Evolutionary conservation across 2,329 filamentous ascomycete species (phyloP).

Genomic region (Zopfia rhizophila): DNA sequence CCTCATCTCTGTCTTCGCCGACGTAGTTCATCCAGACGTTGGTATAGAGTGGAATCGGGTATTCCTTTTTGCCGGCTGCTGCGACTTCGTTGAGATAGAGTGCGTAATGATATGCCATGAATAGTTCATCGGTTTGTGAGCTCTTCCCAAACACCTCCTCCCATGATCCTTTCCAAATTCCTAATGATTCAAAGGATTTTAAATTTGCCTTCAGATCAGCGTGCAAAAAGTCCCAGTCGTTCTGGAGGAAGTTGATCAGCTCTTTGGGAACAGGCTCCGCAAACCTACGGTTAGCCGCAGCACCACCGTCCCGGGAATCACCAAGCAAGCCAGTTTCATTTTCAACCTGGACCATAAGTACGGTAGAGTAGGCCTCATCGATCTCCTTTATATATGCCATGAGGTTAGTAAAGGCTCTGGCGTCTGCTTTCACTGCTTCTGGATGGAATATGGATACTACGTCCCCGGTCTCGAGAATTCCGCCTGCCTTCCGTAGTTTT

Average conservation of each 20-base stretch:
- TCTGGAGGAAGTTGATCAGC: slow-evolving; percentile 41
- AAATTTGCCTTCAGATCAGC: slow-evolving; percentile 34
- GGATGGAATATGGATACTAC: slow-evolving; percentile 50
- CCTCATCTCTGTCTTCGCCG: slow-evolving; percentile 43
- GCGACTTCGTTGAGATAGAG: slow-evolving; percentile 53
- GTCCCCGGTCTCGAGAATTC: slow-evolving; percentile 40
- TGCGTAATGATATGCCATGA: slow-evolving; percentile 58
- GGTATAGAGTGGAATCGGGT: slow-evolving; percentile 53
- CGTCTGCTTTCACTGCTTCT: slow-evolving; percentile 44
- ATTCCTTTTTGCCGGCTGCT: slow-evolving; percentile 48
- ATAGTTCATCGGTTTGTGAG: slow-evolving; percentile 52
- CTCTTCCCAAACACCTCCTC: slow-evolving; percentile 49
- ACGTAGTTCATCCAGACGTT: slow-evolving; percentile 58
- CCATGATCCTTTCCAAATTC: slow-evolving; percentile 38
- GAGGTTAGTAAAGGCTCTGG: slow-evolving; percentile 47
- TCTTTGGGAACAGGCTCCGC: slow-evolving; percentile 41
- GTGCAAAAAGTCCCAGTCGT: no score
- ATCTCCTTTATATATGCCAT: slow-evolving; percentile 53
- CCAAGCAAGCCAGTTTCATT: slow-evolving; percentile 64
- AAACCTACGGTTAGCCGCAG: slow-evolving; percentile 54
- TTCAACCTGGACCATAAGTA: slow-evolving; percentile 66
- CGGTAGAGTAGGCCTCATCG: slow-evolving; percentile 58
- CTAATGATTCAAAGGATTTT: slow-evolving; percentile 30
- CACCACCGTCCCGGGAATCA: slow-evolving; percentile 61
- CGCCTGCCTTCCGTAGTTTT: slow-evolving; percentile 37